Conservation (phyloP, 345 rosid species). For the Linum tenue region DNA sequence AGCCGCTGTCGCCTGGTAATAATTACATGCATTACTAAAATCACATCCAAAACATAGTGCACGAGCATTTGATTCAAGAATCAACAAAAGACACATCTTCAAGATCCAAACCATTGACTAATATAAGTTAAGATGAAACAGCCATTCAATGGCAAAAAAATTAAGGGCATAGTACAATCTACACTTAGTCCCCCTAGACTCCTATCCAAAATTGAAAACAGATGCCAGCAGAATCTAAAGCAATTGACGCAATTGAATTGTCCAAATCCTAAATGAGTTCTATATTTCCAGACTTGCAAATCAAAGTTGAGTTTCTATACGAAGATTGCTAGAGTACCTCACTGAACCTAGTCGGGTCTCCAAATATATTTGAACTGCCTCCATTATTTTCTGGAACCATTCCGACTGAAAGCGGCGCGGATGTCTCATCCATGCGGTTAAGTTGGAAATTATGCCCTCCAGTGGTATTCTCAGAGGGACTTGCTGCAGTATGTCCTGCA, state of each 20-base stretch:
- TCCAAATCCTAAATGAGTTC: background rate
- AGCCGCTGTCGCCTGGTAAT: slow-evolving; percentile 37
- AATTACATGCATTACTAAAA: slow-evolving; percentile 30
- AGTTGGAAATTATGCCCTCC: slow-evolving; percentile 24
- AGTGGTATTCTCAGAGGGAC: slow-evolving; percentile 17
- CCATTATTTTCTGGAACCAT: slow-evolving; percentile 41
- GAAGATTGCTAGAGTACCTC: slow-evolving; percentile 34
- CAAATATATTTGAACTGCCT: slow-evolving; percentile 32
- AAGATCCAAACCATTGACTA: too few relatives aligned
- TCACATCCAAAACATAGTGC: slow-evolving; percentile 29
- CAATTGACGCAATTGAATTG: background rate
- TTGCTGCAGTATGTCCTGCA: slow-evolving; percentile 12
- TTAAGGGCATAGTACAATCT: background rate
- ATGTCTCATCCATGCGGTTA: slow-evolving; percentile 31
- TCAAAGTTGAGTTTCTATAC: background rate
- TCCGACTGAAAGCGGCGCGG: slow-evolving; percentile 26
- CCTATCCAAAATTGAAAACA: background rate
- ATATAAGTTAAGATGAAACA: background rate
- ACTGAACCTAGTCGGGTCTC: slow-evolving; percentile 33
- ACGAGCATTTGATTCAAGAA: background rate
- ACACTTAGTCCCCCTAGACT: background rate
- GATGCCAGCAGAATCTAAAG: background rate
- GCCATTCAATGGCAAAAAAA: background rate
- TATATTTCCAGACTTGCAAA: background rate
- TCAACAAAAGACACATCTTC: too few relatives aligned